Evolutionary conservation across 208 protist species (phyloP).

Genomic region (Giardia muris): DNA sequence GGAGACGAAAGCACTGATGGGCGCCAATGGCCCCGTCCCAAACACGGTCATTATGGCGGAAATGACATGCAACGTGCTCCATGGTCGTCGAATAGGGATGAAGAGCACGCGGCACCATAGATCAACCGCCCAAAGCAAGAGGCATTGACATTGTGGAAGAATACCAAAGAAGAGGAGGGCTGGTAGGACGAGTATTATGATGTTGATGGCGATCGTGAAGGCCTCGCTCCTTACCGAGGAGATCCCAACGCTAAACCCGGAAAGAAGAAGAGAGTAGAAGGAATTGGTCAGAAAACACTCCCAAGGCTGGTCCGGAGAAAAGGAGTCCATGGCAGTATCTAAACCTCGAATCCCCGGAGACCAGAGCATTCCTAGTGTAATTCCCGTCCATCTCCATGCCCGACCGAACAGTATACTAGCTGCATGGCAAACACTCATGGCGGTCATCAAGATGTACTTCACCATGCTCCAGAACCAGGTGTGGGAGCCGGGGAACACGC

Average conservation of each 20-base stretch:
- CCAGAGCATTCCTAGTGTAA: not conserved
- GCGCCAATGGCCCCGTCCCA: too few species aligned
- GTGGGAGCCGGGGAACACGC: not conserved
- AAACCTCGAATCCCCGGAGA: not conserved
- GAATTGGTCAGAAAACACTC: not conserved
- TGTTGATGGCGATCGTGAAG: not conserved
- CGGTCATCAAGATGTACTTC: not conserved
- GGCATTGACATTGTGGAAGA: not conserved
- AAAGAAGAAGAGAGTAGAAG: not conserved
- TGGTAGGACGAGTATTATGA: not conserved
- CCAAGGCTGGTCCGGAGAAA: not conserved
- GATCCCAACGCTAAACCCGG: not conserved
- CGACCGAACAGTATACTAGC: not conserved
- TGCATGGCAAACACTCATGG: not conserved
- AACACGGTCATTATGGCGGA: too few species aligned
- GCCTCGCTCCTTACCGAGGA: not conserved
- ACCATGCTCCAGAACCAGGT: not conserved
- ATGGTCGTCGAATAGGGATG: not conserved
- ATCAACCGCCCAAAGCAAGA: not conserved
- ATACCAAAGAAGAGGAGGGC: not conserved
- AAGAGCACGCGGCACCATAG: not conserved
- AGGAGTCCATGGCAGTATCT: not conserved
- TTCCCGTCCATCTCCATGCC: not conserved
- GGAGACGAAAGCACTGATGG: not conserved
- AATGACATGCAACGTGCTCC: not conserved